phyloP scores from a whole-genome alignment of 2,329 filamentous ascomycete genomes.

The Coniella lustricola region DNA sequence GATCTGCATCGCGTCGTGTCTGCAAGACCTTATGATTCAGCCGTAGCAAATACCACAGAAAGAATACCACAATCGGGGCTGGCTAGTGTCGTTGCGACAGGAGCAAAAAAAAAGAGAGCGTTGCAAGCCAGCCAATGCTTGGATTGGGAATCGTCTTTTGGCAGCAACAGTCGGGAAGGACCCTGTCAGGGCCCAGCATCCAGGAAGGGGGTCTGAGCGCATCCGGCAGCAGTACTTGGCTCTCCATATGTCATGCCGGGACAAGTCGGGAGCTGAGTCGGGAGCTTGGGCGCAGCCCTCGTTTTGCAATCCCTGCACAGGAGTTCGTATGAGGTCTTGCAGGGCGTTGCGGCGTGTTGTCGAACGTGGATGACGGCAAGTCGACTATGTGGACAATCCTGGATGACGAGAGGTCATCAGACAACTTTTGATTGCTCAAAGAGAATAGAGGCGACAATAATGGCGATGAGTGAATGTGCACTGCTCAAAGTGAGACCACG shows the following conservation, averaged over 20 bases:
- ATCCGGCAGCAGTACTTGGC: background rate
- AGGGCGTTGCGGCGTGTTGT: too few species aligned
- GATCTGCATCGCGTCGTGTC: too few species aligned
- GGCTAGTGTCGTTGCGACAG: background rate
- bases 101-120: background rate
- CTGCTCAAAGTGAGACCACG: too few species aligned
- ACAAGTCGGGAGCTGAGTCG: background rate
- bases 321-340: background rate
- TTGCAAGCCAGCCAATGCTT: background rate
- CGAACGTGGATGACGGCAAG: too few species aligned
- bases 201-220: conserved; percentile 1
- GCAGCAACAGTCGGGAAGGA: too few species aligned
- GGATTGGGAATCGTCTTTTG: background rate
- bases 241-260: background rate
- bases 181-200: background rate
- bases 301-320: background rate
- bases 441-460: background rate
- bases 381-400: too few species aligned
- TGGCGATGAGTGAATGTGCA: too few species aligned
- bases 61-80: background rate
- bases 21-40: too few species aligned
- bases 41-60: background rate
- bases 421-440: background rate
- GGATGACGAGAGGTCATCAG: background rate
- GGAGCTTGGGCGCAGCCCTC: too few species aligned